phyloP scores from a whole-genome alignment of 352 stramenopile genomes.

The Pythium phragmiticola region DNA sequence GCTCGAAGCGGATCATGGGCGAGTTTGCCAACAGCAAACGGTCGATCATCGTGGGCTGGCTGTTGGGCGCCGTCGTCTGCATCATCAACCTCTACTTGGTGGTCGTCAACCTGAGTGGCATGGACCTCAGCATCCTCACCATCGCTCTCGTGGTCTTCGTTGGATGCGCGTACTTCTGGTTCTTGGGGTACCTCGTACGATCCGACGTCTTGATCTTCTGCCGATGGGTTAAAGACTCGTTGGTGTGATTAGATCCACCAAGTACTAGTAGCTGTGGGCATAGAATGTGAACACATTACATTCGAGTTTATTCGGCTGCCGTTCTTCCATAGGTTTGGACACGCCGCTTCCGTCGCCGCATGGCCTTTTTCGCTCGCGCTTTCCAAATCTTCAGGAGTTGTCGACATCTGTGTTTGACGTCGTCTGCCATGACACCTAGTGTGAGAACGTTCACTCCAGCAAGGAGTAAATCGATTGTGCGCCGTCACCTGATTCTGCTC shows the following conservation, averaged over 20 bases:
- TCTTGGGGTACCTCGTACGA: slow-evolving; percentile 65
- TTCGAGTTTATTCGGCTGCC: slow-evolving; percentile 50
- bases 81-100: slow-evolving; percentile 81
- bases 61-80: slow-evolving; percentile 59
- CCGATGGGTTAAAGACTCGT: slow-evolving; percentile 28
- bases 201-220: slow-evolving; percentile 35
- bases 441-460: not conserved
- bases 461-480: too few relatives aligned
- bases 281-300: not conserved
- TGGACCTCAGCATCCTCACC: slow-evolving; percentile 38
- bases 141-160: slow-evolving; percentile 32
- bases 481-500: slow-evolving; percentile 32
- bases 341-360: slow-evolving; percentile 46
- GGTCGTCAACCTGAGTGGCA: slow-evolving; percentile 54
- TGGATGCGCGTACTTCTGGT: slow-evolving; percentile 66
- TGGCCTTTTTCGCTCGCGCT: slow-evolving; percentile 59
- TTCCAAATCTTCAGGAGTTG: slow-evolving; percentile 71
- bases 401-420: slow-evolving; percentile 40
- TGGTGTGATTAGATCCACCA: slow-evolving; percentile 1
- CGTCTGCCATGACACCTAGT: slow-evolving; percentile 2
- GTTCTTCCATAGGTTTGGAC: slow-evolving; percentile 74
- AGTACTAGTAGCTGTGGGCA: not conserved
- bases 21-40: slow-evolving; percentile 55
- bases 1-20: slow-evolving; percentile 78
- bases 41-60: slow-evolving; percentile 52